These are phyloP conservation scores for Phytomonas sp. DNA, from an alignment of 208 protist genomes.

Conservation along the genomic window DNA sequence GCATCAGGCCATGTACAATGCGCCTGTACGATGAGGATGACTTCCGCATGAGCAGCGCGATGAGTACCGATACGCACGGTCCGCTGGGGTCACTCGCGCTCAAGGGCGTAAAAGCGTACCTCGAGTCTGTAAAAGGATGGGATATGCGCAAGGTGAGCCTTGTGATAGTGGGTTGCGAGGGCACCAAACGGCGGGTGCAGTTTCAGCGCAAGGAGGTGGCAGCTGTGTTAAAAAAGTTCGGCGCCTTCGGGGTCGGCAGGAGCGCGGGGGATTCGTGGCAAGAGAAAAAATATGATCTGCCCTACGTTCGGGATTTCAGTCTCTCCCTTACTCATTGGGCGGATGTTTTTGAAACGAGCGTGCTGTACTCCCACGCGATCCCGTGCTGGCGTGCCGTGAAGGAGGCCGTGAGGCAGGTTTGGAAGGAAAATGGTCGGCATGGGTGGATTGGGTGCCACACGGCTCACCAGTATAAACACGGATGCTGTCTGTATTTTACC, in stretches of 20 bases:
- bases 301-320: conserved; percentile 87
- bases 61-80: conserved; percentile 56
- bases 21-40: conserved; percentile 90
- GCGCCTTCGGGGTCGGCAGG: conserved; percentile 48
- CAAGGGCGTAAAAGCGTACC: conserved; percentile 59
- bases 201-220: conserved; percentile 58
- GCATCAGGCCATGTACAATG: conserved; percentile 81
- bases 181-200: conserved; percentile 46
- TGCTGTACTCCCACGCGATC: conserved; percentile 80
- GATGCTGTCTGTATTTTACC: conserved; percentile 91
- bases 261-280: conserved; percentile 79
- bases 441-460: conserved; percentile 91
- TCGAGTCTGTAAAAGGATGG: conserved; percentile 55
- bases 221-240: conserved; percentile 51
- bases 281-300: conserved; percentile 92
- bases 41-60: conserved; percentile 80
- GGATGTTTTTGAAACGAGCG: conserved; percentile 90
- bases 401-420: conserved; percentile 67
- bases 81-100: conserved; percentile 38
- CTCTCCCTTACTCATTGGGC: conserved; percentile 79
- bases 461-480: conserved; percentile 87
- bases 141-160: conserved; percentile 66
- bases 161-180: conserved; percentile 85
- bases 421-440: conserved; percentile 62
- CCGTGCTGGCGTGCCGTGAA: conserved; percentile 88